phyloP scores from a whole-genome alignment of 345 rosid genomes.

The Eucalyptus caleyi region DNA sequence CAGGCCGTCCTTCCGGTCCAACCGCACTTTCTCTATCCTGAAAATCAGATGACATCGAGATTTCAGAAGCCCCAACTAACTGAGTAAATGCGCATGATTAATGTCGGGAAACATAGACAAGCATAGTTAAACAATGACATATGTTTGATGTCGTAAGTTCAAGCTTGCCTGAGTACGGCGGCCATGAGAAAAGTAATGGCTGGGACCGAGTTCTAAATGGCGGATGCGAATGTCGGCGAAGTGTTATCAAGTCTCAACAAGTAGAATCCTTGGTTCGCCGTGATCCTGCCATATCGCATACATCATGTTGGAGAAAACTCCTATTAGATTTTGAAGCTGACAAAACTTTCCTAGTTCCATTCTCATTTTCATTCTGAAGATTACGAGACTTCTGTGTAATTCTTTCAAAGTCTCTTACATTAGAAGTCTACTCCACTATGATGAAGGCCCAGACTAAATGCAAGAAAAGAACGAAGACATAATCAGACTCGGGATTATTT shows the following conservation, averaged over 20 bases:
- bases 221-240: conserved; percentile 89
- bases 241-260: conserved; percentile 86
- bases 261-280: conserved; percentile 97
- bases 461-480: no score
- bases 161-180: conserved; percentile 49
- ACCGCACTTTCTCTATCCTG: conserved; percentile 83
- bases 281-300: conserved; percentile 41
- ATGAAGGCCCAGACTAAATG: no score
- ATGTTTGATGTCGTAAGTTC: background rate
- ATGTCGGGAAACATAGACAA: background rate
- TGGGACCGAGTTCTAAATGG: conserved; percentile 92
- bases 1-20: conserved; percentile 74
- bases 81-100: background rate
- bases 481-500: no score
- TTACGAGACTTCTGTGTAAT: no score
- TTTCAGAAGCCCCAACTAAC: background rate
- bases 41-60: background rate
- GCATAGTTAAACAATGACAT: background rate
- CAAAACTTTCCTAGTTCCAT: no score
- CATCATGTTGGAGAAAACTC: background rate
- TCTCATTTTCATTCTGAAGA: no score
- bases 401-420: no score
- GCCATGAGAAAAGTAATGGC: conserved; percentile 98
- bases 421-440: no score
- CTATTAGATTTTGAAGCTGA: no score